Evolutionary conservation across 2,329 filamentous ascomycete species (phyloP), one percentile per base, ranked within the genome.

Genomic region (Aspergillus chevalieri): DNA sequence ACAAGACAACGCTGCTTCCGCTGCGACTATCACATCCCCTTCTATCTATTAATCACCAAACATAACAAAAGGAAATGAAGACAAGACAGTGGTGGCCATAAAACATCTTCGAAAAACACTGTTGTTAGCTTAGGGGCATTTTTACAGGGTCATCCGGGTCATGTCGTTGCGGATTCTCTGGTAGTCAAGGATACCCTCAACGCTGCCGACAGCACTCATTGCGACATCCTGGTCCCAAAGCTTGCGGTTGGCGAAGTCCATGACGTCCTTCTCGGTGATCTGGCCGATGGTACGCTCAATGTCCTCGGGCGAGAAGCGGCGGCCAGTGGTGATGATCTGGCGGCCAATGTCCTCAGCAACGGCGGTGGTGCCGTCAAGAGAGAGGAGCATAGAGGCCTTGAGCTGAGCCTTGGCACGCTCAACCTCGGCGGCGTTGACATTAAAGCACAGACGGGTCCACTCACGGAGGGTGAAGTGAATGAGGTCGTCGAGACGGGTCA

Each of bases 351-450:
- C 93, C 80, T 98, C 93, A 54, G 93, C 93, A 48, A 96, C 86
- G 63, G 93, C 90, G 44, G 93, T 97, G 68, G 93, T 97, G 72
- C 91, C 94, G 72, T 98, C 93, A 28, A 98, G 89, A 47, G 90
- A 95, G 59, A 98, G 85, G 55, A 98, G 88, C 67, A 98, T 91
- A 48, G 91, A 95, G 55, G 93, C 93, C 84, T 98, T 98, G 65
- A 98, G 86, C 79, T 98, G 93, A 57, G 93, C 89, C 84, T 98
- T 98, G 74, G 93, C 93, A 63, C 93, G 92, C 83, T 98, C 93
- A 54, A 91, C 87, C 78, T 98, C 93, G 59, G 91, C 85, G 68
- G 89, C 82, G 66, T 81, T 84, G 65, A 98, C 93, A 74, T 84
- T 87, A 79, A 84, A 85, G 65, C 88, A 93, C 57, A 98, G 84